A percentile compares a stretch with the other conserved stretches of the same genome.
Evolutionary conservation across 2,329 filamentous ascomycete genomes (phyloP).

Genomic region (Fusarium ambrosium): DNA sequence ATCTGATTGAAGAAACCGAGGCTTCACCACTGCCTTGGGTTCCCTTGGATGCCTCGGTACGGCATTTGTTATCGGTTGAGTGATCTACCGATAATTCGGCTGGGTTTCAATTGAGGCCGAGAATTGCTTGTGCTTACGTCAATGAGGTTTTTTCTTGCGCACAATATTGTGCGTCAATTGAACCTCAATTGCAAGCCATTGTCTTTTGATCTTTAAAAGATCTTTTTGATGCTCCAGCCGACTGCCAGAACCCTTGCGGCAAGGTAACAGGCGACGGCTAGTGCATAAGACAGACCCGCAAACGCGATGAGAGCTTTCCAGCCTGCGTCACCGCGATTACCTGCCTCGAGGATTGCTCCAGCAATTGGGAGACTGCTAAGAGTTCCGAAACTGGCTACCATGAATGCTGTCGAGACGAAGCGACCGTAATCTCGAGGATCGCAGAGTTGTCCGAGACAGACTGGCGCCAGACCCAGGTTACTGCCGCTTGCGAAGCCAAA

Average conservation of each 20-base stretch:
- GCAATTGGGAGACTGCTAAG: constrained; percentile 62
- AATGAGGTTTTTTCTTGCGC: neutral
- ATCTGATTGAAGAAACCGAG: constrained; percentile 8
- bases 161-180: neutral
- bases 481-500: constrained; percentile 86
- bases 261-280: constrained; percentile 37
- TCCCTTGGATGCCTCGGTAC: constrained; percentile 16
- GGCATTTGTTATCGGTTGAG: constrained; percentile 15
- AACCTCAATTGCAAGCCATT: neutral
- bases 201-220: constrained; percentile 20
- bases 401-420: constrained; percentile 83
- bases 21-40: constrained; percentile 10
- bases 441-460: constrained; percentile 86
- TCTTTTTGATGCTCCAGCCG: constrained; percentile 34
- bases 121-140: neutral
- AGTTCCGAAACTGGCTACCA: constrained; percentile 80
- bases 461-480: constrained; percentile 82
- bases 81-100: constrained; percentile 17
- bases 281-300: constrained; percentile 48
- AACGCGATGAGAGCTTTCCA: constrained; percentile 58
- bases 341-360: constrained; percentile 53
- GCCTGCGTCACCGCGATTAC: constrained; percentile 43
- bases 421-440: constrained; percentile 80
- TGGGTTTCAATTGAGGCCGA: constrained; percentile 14
- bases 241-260: constrained; percentile 36